Evolutionary conservation across 176 grass and related monocot species (phyloP).

Genomic region (Musa acuminata): DNA sequence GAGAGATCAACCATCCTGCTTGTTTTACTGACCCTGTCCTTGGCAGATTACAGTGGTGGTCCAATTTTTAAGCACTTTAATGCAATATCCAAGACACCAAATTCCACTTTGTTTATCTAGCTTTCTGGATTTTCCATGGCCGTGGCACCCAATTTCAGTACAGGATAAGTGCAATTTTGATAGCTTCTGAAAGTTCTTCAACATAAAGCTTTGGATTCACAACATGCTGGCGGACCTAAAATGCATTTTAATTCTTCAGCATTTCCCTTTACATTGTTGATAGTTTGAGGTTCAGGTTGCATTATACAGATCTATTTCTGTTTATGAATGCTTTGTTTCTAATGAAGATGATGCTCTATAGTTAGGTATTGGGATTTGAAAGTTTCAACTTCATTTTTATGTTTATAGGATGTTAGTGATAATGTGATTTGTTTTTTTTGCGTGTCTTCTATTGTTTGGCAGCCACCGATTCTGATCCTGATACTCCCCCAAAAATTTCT

Average conservation of each 20-base stretch:
- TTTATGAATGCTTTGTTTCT: neutral
- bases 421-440: neutral
- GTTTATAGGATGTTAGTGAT: neutral
- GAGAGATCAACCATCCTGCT: neutral
- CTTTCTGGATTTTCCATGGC: neutral
- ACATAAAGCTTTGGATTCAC: neutral
- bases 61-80: neutral
- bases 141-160: neutral
- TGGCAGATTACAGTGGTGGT: neutral
- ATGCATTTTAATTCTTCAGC: neutral
- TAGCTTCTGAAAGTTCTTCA: neutral
- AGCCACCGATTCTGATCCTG: neutral
- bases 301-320: neutral
- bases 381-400: neutral
- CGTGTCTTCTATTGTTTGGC: neutral
- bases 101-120: neutral
- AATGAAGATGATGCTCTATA: neutral
- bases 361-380: neutral
- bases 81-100: neutral
- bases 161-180: neutral
- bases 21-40: neutral
- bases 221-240: neutral
- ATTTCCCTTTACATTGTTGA: neutral
- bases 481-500: neutral
- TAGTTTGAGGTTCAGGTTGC: neutral